Conservation (phyloP, 139 green algal genomes). For the Chlamydomonas incerta region DNA sequence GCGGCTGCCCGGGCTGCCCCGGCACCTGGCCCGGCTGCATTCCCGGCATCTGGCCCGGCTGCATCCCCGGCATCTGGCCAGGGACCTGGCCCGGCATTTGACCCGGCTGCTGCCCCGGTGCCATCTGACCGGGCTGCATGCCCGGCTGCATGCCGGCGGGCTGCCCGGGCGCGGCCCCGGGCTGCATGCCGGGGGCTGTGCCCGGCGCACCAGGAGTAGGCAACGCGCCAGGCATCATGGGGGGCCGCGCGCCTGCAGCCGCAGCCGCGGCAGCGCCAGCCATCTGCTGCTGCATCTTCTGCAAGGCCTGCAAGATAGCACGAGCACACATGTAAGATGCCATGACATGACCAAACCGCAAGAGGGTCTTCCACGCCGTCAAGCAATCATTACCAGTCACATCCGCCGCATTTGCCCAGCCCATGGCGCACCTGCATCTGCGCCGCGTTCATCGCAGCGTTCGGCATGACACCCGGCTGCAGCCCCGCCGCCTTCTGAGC, state of each 20-base stretch:
- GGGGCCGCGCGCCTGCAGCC: background rate
- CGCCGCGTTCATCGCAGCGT: constrained; percentile 14
- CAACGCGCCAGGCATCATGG: constrained; percentile 11
- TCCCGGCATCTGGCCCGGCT: background rate
- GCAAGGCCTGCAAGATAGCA: constrained; percentile 20
- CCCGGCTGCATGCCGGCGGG: background rate
- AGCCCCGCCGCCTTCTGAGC: too few relatives aligned
- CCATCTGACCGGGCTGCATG: background rate
- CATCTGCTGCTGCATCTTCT: constrained; percentile 45
- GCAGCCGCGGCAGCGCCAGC: background rate
- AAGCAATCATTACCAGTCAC: too few relatives aligned
- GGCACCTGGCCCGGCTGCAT: background rate
- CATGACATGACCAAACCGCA: too few relatives aligned
- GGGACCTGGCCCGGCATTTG: background rate
- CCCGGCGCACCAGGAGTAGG: background rate
- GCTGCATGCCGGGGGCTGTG: background rate
- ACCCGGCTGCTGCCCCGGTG: background rate
- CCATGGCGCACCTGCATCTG: too few relatives aligned
- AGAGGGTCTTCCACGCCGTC: too few relatives aligned
- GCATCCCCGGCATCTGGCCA: background rate
- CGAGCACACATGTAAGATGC: too few relatives aligned
- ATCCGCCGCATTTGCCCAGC: too few relatives aligned
- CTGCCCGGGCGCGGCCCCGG: background rate
- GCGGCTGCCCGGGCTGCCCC: background rate
- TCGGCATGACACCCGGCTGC: too few relatives aligned